Conservation (phyloP, 2,329 filamentous ascomycete genomes). For the Diaporthe velutina region DNA sequence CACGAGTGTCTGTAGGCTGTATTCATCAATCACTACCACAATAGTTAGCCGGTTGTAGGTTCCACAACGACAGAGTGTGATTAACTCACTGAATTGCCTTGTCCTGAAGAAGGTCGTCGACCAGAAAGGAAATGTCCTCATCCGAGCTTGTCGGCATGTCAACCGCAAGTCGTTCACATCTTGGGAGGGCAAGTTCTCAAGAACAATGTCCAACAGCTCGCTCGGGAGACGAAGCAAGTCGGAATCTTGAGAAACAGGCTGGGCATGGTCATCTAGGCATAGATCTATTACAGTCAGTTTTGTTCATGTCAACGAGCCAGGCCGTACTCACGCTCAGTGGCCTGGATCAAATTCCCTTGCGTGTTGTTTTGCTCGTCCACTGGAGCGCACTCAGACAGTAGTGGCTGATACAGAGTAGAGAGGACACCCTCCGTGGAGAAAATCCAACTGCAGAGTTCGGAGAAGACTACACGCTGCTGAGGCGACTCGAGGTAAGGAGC, state of each 20-base stretch:
- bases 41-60: not conserved
- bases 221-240: not conserved
- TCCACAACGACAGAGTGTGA: rapidly evolving
- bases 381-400: rapidly evolving
- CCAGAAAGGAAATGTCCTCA: not conserved
- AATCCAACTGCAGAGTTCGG: not conserved
- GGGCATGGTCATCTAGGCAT: too few relatives aligned
- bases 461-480: not conserved
- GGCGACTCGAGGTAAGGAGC: not conserved
- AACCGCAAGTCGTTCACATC: slow-evolving; percentile 2
- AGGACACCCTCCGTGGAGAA: not conserved
- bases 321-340: not conserved
- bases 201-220: not conserved
- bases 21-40: not conserved
- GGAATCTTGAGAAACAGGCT: not conserved
- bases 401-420: not conserved
- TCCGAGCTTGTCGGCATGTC: not conserved
- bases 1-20: not conserved
- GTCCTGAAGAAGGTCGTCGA: not conserved
- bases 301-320: not conserved
- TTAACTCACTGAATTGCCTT: slow-evolving; percentile 11
- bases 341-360: not conserved
- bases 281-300: not conserved
- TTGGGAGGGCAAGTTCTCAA: not conserved
- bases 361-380: too few relatives aligned